phyloP scores from a whole-genome alignment of 352 stramenopile genomes.

The Plasmopara viticola region DNA sequence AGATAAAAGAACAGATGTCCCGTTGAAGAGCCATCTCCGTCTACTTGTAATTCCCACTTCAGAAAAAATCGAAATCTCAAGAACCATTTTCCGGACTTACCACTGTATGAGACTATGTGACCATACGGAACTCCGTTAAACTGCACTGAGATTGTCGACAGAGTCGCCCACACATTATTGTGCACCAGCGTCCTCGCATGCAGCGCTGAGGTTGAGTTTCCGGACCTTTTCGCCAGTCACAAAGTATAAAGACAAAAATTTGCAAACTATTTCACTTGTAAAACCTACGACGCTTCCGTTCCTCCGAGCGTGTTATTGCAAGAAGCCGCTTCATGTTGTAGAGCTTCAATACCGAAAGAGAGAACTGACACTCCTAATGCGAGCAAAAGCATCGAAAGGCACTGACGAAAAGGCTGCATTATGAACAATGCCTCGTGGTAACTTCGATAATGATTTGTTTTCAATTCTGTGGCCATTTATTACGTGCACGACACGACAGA shows the following conservation, averaged over 20 bases:
- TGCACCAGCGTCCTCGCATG: constrained; percentile 62
- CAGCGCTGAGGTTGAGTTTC: constrained; percentile 20
- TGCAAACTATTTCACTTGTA: background rate
- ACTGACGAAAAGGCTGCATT: too few species aligned
- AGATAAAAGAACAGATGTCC: constrained; percentile 72
- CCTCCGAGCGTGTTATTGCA: constrained; percentile 14
- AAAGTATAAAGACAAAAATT: background rate
- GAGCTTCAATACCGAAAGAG: constrained; percentile 6
- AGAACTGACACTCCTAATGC: too few species aligned
- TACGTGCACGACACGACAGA: too few species aligned
- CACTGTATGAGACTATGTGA: constrained; percentile 66
- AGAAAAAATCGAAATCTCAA: too few species aligned
- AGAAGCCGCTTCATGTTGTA: constrained; percentile 8
- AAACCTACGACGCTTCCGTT: constrained; percentile 11
- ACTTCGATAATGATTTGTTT: too few species aligned
- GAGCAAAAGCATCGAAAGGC: too few species aligned
- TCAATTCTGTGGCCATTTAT: too few species aligned
- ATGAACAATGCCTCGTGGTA: too few species aligned
- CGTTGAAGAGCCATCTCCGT: constrained; percentile 50
- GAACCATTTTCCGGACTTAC: constrained; percentile 11
- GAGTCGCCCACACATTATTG: constrained; percentile 54
- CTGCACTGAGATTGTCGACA: constrained; percentile 55
- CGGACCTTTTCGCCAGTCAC: constrained; percentile 10
- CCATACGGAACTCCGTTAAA: constrained; percentile 49
- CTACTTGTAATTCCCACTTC: constrained; percentile 15